A percentile compares a stretch with the other conserved stretches of the same genome.
phyloP scores from a whole-genome alignment of 306 rosid genomes.

The Castanea crenata region DNA sequence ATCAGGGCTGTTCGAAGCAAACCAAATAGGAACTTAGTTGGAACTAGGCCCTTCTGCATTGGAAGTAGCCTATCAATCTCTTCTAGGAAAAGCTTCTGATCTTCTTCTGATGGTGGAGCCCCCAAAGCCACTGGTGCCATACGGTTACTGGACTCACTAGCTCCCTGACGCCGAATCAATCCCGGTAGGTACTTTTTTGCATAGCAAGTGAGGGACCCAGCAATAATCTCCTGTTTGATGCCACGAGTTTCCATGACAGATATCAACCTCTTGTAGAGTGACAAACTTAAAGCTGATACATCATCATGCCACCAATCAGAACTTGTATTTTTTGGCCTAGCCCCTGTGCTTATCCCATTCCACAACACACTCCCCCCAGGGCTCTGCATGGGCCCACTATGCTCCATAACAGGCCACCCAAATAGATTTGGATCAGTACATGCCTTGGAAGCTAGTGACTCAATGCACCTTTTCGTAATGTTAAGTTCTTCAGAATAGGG shows the following conservation, averaged over 20 bases:
- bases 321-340: constrained; percentile 78
- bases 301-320: constrained; percentile 98
- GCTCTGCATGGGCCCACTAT: constrained; percentile 97
- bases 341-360: constrained; percentile 99
- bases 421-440: constrained; percentile 89
- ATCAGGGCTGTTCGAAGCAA: constrained; percentile 92
- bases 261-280: constrained; percentile 75
- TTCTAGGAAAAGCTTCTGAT: constrained; percentile 78
- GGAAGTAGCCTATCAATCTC: constrained; percentile 77
- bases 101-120: constrained; percentile 76
- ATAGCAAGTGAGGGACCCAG: constrained; percentile 80
- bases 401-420: constrained; percentile 95
- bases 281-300: constrained; percentile 68
- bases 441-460: constrained; percentile 82
- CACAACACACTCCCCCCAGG: constrained; percentile 99
- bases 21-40: constrained; percentile 79
- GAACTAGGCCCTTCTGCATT: constrained; percentile 71
- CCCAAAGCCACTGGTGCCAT: constrained; percentile 51
- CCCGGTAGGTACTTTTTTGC: constrained; percentile 86
- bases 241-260: constrained; percentile 89
- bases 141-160: constrained; percentile 57
- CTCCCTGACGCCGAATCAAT: constrained; percentile 71
- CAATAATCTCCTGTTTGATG: constrained; percentile 72
- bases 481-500: constrained; percentile 67
- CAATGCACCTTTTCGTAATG: constrained; percentile 82